Percentiles rank a stretch among this genome's conserved stretches.
Evolutionary conservation across 148 eudicot species (phyloP).

Genomic region (Rheum nobile): DNA sequence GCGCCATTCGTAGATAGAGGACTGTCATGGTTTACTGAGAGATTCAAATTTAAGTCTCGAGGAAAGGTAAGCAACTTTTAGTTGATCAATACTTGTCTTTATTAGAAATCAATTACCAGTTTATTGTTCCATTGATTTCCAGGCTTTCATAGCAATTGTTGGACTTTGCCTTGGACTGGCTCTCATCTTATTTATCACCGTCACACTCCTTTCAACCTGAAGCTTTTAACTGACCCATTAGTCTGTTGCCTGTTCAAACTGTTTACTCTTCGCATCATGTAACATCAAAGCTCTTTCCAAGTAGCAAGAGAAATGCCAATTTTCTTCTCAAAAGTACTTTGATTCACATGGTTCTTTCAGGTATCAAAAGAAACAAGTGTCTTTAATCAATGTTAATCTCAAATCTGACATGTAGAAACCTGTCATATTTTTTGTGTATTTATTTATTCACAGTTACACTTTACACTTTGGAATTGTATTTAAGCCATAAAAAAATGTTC

Average conservation of each 20-base stretch:
- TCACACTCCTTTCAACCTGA: slow-evolving; percentile 56
- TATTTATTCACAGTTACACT: background rate
- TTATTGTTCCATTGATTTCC: slow-evolving; percentile 10
- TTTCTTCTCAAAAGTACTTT: background rate
- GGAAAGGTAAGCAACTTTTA: slow-evolving; percentile 36
- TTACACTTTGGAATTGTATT: too few relatives aligned
- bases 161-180: slow-evolving; percentile 57
- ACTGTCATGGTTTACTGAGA: slow-evolving; percentile 55
- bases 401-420: background rate
- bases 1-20: slow-evolving; percentile 69
- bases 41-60: slow-evolving; percentile 47
- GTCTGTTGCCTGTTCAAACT: background rate
- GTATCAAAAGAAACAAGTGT: background rate
- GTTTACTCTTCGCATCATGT: background rate
- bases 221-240: background rate
- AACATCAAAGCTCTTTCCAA: background rate
- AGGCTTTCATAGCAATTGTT: slow-evolving; percentile 62
- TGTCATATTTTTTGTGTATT: background rate
- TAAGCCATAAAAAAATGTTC: too few relatives aligned
- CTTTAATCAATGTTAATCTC: background rate
- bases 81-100: background rate
- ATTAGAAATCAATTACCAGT: background rate
- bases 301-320: background rate
- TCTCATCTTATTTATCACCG: slow-evolving; percentile 36
- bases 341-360: background rate